Percentiles rank a stretch among this genome's conserved stretches.
These are phyloP conservation scores for Pestalotiopsis sp. DNA, from an alignment of 2,329 filamentous ascomycete species.

Conservation along the genomic window DNA sequence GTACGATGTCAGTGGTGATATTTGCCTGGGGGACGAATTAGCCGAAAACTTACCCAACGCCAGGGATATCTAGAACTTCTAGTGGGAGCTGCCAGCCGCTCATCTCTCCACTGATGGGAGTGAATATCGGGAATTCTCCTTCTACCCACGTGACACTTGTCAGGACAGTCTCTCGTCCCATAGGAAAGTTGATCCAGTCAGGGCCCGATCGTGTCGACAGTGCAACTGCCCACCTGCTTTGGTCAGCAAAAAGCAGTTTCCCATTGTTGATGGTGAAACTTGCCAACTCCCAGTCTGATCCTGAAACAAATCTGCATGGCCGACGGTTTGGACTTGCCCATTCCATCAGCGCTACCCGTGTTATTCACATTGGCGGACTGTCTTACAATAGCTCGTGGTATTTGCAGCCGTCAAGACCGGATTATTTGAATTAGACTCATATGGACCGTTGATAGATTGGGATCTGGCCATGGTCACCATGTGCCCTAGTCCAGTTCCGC, in stretches of 20 bases:
- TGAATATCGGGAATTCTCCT: conserved; percentile 35
- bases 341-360: background rate
- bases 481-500: conserved; percentile 49
- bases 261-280: background rate
- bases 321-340: conserved; percentile 47
- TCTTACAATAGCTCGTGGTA: conserved; percentile 38
- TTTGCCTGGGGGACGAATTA: conserved; percentile 16
- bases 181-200: conserved; percentile 37
- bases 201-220: conserved; percentile 40
- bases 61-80: conserved; percentile 19
- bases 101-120: conserved; percentile 35
- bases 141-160: conserved; percentile 37
- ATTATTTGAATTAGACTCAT: conserved; percentile 40
- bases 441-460: conserved; percentile 41
- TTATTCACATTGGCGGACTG: too few relatives aligned
- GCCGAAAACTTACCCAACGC: conserved; percentile 23
- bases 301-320: conserved; percentile 58
- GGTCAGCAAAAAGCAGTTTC: conserved; percentile 1
- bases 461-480: conserved; percentile 50
- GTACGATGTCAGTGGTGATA: conserved; percentile 13
- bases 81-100: conserved; percentile 29
- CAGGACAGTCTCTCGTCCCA: conserved; percentile 44
- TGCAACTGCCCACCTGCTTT: conserved; percentile 38
- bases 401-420: conserved; percentile 47
- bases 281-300: conserved; percentile 41